Evolutionary conservation across 2,329 filamentous ascomycete genomes (phyloP).

Genomic region (Myriosclerotinia curreyana): DNA sequence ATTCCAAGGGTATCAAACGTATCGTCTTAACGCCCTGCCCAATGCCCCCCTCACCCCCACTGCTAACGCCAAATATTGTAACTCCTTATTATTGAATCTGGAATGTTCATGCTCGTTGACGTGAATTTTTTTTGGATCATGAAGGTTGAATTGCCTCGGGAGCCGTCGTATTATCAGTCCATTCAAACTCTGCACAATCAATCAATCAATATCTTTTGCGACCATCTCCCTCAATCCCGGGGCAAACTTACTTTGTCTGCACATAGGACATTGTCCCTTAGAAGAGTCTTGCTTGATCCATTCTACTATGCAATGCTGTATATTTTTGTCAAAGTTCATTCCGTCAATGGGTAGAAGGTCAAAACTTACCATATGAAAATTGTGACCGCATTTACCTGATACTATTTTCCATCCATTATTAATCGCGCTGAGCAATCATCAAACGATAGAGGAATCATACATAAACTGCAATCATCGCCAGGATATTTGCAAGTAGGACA

Average conservation of each 20-base stretch:
- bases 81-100: background rate
- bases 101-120: background rate
- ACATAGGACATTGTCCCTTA: slow-evolving; percentile 96
- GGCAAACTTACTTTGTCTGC: slow-evolving; percentile 71
- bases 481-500: slow-evolving; percentile 98
- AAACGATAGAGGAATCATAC: slow-evolving; percentile 52
- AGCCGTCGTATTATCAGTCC: slow-evolving; percentile 16
- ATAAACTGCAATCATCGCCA: slow-evolving; percentile 88
- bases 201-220: slow-evolving; percentile 1
- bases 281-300: slow-evolving; percentile 96
- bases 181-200: slow-evolving; percentile 18
- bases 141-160: background rate
- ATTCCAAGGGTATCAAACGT: slow-evolving; percentile 16
- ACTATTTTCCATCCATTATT: slow-evolving; percentile 51
- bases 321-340: slow-evolving; percentile 13
- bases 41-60: background rate
- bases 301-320: slow-evolving; percentile 86
- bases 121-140: background rate
- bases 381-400: slow-evolving; percentile 94
- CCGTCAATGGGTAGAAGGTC: background rate
- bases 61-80: background rate
- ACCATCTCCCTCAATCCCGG: background rate
- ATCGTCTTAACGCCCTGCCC: slow-evolving; percentile 14
- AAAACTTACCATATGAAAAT: slow-evolving; percentile 83
- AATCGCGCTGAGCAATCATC: background rate